phyloP scores from a whole-genome alignment of 805 yeast genomes.

The Yamadazyma tumulicola region DNA sequence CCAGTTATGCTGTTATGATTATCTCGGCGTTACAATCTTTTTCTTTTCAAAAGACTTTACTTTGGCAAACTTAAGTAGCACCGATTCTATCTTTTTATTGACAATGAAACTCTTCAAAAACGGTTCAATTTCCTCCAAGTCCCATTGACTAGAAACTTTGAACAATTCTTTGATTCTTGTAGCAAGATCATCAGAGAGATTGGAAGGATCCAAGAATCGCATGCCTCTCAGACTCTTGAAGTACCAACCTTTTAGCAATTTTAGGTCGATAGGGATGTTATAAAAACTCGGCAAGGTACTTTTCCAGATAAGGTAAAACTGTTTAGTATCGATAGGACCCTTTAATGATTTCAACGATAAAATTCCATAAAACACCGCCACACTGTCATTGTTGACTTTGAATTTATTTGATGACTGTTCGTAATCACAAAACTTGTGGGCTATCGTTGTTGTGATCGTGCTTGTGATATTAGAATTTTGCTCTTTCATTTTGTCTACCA shows the following conservation, averaged over 20 bases:
- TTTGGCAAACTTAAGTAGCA: constrained; percentile 35
- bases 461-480: neutral
- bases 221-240: constrained; percentile 30
- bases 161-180: constrained; percentile 30
- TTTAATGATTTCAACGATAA: constrained; percentile 33
- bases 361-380: constrained; percentile 64
- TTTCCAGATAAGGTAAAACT: constrained; percentile 63
- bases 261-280: constrained; percentile 55
- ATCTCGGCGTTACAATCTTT: constrained; percentile 26
- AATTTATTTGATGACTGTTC: constrained; percentile 19
- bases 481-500: neutral
- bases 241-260: constrained; percentile 47
- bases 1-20: too few relatives aligned
- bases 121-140: constrained; percentile 37
- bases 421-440: constrained; percentile 41
- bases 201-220: constrained; percentile 48
- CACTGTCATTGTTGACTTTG: constrained; percentile 37
- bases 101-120: constrained; percentile 24
- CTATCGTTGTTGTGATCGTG: constrained; percentile 47
- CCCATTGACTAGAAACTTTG: constrained; percentile 31
- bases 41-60: constrained; percentile 32
- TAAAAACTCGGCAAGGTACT: constrained; percentile 60
- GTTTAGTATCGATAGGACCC: constrained; percentile 28
- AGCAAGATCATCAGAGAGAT: constrained; percentile 38
- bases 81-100: constrained; percentile 35